phyloP scores from a whole-genome alignment of 2,329 filamentous ascomycete species.

The Penicillium thymicola region DNA sequence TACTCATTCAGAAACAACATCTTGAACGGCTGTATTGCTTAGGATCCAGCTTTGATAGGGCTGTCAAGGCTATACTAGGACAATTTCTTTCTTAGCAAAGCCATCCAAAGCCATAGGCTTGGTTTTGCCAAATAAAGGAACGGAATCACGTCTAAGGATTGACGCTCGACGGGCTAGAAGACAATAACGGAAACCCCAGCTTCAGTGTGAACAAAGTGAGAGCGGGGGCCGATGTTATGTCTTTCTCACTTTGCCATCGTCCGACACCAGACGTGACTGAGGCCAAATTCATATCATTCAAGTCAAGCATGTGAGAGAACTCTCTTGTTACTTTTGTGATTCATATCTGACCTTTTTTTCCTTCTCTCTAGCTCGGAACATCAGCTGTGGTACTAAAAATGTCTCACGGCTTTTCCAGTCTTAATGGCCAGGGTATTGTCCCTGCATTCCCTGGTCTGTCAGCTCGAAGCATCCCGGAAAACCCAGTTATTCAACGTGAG shows the following conservation, averaged over 20 bases:
- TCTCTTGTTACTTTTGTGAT: background rate
- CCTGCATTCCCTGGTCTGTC: conserved; percentile 4
- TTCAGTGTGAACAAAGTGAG: background rate
- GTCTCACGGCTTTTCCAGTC: background rate
- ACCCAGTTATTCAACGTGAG: conserved; percentile 2
- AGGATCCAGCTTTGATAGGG: background rate
- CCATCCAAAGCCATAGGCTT: background rate
- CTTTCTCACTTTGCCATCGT: background rate
- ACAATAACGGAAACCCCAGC: background rate
- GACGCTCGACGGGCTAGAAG: background rate
- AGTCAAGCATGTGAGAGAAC: background rate
- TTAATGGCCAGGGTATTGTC: background rate
- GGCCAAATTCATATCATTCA: background rate
- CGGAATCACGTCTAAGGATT: background rate
- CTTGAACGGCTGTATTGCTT: background rate
- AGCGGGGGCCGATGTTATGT: conserved; percentile 5
- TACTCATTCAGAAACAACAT: background rate
- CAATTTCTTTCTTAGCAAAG: background rate
- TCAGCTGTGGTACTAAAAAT: background rate
- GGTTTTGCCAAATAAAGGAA: background rate
- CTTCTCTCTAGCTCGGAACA: background rate
- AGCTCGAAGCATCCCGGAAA: conserved; percentile 1
- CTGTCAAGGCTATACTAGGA: background rate
- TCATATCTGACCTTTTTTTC: background rate
- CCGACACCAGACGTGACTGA: conserved; percentile 3